Percentiles rank a stretch among this genome's conserved stretches.
Conservation (phyloP, 768 basidiomycete species). For the Phylloporus sp. region DNA sequence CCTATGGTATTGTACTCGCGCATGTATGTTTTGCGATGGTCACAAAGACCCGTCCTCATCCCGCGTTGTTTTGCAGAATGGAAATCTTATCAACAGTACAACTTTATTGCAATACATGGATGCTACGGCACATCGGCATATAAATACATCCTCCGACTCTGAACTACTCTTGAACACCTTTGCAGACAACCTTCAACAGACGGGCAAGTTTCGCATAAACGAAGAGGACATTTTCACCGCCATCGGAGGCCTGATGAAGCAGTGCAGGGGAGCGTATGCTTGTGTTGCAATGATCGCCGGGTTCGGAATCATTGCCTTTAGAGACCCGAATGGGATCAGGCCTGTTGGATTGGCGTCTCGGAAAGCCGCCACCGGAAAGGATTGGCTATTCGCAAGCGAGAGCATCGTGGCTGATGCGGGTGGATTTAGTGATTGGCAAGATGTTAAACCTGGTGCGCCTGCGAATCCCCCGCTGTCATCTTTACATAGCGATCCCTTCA, state of each 20-base stretch:
- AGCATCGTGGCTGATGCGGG: conserved; percentile 94
- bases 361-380: conserved; percentile 52
- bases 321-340: conserved; percentile 96
- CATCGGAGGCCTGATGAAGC: conserved; percentile 80
- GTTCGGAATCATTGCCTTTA: conserved; percentile 95
- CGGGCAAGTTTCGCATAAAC: conserved; percentile 98
- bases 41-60: background rate
- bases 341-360: conserved; percentile 85
- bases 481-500: background rate
- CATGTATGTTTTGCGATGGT: conserved; percentile 56
- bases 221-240: conserved; percentile 99
- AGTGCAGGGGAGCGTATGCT: conserved; percentile 90
- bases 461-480: background rate
- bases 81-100: conserved; percentile 92
- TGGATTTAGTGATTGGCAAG: conserved; percentile 90
- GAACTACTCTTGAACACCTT: conserved; percentile 96
- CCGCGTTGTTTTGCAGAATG: conserved; percentile 60
- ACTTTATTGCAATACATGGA: conserved; percentile 91
- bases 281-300: conserved; percentile 99
- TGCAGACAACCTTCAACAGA: conserved; percentile 95
- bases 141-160: conserved; percentile 98
- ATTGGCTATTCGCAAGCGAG: conserved; percentile 92
- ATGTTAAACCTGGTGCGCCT: conserved; percentile 79
- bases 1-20: conserved; percentile 96
- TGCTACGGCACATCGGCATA: conserved; percentile 93